Conservation (phyloP, 176 grass and related monocot genomes). For the Panicum miliaceum region DNA sequence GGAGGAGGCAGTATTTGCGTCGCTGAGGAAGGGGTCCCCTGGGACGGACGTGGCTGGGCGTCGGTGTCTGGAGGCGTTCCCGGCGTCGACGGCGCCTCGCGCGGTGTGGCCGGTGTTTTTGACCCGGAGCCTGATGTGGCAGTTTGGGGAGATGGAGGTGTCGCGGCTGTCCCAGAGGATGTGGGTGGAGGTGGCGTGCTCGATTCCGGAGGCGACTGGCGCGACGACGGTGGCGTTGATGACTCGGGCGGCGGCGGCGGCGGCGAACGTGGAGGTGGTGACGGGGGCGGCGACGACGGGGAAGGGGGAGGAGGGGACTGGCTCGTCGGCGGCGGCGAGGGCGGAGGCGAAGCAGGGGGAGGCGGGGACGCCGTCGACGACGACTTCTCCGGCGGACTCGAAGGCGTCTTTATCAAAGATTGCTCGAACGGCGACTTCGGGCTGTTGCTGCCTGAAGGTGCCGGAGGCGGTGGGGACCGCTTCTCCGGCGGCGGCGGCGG, state of each 20-base stretch:
- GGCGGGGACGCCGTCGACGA: slow-evolving; percentile 25
- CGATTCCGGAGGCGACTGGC: slow-evolving; percentile 1
- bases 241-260: neutral
- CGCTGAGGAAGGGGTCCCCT: neutral
- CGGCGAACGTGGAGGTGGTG: slow-evolving; percentile 16
- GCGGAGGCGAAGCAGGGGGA: slow-evolving; percentile 31
- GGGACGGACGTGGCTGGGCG: neutral
- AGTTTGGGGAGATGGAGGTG: neutral
- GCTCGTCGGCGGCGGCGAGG: slow-evolving; percentile 28
- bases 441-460: neutral
- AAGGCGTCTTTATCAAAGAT: neutral
- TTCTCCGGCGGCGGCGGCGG: neutral
- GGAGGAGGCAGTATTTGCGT: neutral
- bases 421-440: neutral
- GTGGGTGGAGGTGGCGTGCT: slow-evolving; percentile 23
- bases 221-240: neutral
- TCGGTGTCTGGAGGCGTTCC: neutral
- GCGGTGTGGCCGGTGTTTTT: slow-evolving; percentile 17
- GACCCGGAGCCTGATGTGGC: neutral
- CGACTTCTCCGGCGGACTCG: neutral
- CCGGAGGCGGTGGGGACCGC: slow-evolving; percentile 23
- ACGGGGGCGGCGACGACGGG: neutral
- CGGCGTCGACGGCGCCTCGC: neutral
- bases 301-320: slow-evolving; percentile 33
- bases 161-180: neutral